Percentiles rank a stretch among this genome's conserved stretches.
Conservation (phyloP, 352 stramenopile species). For the Phytopythium kandeliae region DNA sequence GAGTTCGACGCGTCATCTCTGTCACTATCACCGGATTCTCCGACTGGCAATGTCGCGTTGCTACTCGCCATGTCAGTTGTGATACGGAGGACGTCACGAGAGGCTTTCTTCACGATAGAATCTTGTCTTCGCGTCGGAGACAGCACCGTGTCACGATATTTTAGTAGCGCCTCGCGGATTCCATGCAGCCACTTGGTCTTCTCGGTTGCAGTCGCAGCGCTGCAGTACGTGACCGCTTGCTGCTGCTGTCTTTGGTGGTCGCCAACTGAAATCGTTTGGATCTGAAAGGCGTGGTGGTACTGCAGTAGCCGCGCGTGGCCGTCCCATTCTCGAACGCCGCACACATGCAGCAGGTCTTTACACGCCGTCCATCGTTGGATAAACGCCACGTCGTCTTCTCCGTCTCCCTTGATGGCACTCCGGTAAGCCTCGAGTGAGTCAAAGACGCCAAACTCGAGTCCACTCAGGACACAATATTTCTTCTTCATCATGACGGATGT, state of each 20-base stretch:
- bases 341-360: conserved; percentile 23
- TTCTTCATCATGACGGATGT: conserved; percentile 45
- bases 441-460: conserved; percentile 39
- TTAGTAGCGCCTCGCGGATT: conserved; percentile 46
- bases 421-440: conserved; percentile 32
- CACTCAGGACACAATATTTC: conserved; percentile 49
- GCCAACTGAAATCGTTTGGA: conserved; percentile 32
- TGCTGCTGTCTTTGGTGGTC: conserved; percentile 11
- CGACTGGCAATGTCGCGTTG: too few relatives aligned
- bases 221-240: conserved; percentile 46
- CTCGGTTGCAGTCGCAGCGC: conserved; percentile 47
- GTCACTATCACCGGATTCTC: not conserved
- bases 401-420: conserved; percentile 1
- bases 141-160: conserved; percentile 23
- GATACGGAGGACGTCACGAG: conserved; percentile 10
- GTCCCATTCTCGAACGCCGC: conserved; percentile 54
- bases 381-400: conserved; percentile 12
- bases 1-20: not conserved
- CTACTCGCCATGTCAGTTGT: not conserved
- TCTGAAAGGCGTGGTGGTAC: conserved; percentile 66
- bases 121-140: conserved; percentile 21
- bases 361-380: not conserved
- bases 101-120: conserved; percentile 15
- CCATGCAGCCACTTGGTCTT: conserved; percentile 62
- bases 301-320: conserved; percentile 52